Percentiles rank a stretch among this genome's conserved stretches.
Conservation (phyloP, 2,329 filamentous ascomycete species). For the Beauveria sp. region DNA sequence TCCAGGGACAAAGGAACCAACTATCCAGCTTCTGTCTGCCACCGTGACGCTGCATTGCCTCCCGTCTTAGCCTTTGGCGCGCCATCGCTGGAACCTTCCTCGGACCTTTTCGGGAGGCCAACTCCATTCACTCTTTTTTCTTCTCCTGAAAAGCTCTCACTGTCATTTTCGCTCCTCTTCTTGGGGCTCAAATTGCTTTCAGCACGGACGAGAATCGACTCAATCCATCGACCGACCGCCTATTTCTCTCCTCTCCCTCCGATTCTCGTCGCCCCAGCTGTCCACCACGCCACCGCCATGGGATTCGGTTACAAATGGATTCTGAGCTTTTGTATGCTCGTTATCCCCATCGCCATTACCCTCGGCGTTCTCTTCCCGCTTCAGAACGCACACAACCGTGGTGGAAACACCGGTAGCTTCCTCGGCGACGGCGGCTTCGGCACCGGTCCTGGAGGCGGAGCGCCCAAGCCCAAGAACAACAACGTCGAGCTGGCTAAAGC, state of each 20-base stretch:
- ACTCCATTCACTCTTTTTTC: constrained; percentile 10
- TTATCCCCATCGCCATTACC: constrained; percentile 41
- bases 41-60: not conserved
- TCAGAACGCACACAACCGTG: constrained; percentile 34
- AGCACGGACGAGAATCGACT: not conserved
- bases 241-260: not conserved
- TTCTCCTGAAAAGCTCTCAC: constrained; percentile 4
- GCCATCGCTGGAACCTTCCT: not conserved
- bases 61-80: not conserved
- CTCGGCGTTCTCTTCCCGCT: constrained; percentile 42
- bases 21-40: not conserved
- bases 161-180: not conserved
- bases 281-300: constrained; percentile 22
- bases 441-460: constrained; percentile 15
- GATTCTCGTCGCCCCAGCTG: not conserved
- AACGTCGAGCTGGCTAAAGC: constrained; percentile 27
- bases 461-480: constrained; percentile 20
- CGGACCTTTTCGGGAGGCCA: not conserved
- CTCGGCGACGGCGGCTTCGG: constrained; percentile 19
- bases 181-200: not conserved
- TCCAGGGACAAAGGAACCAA: not conserved
- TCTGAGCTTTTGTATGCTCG: constrained; percentile 42
- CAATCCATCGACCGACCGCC: not conserved
- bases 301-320: constrained; percentile 32
- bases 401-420: constrained; percentile 38